Percentiles rank a stretch among this genome's conserved stretches.
These are phyloP conservation scores for Halophytophthora polymorphica DNA, from an alignment of 352 stramenopile species.

Conservation along the genomic window DNA sequence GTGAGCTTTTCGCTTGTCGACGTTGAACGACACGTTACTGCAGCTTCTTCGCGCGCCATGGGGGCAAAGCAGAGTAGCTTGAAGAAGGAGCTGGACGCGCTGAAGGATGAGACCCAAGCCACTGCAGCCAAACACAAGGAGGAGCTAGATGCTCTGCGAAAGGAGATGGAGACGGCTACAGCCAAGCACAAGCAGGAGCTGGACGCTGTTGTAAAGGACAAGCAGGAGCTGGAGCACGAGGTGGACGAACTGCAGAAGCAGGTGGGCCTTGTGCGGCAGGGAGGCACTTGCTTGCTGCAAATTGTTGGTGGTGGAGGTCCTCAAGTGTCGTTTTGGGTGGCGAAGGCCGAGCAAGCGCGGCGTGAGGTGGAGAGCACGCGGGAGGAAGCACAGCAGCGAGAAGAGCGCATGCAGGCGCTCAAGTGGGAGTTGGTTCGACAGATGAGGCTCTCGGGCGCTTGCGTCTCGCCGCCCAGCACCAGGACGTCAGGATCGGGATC, in stretches of 20 bases:
- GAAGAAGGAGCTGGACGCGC: constrained; percentile 56
- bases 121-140: constrained; percentile 31
- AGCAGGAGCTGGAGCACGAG: constrained; percentile 56
- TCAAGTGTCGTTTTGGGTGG: not conserved
- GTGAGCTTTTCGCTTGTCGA: not conserved
- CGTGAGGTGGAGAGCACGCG: constrained; percentile 47
- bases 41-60: constrained; percentile 24
- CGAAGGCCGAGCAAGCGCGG: constrained; percentile 46
- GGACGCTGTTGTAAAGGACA: constrained; percentile 31
- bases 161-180: constrained; percentile 21
- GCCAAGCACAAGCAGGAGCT: constrained; percentile 43
- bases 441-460: constrained; percentile 24
- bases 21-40: not conserved
- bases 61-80: constrained; percentile 50
- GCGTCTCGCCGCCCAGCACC: constrained; percentile 10
- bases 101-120: constrained; percentile 35
- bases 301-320: not conserved
- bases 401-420: constrained; percentile 67
- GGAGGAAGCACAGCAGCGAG: constrained; percentile 30
- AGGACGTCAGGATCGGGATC: constrained; percentile 15
- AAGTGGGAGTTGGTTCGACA: constrained; percentile 76
- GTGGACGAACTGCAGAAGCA: constrained; percentile 50
- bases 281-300: not conserved
- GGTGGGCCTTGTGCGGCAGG: constrained; percentile 14
- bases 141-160: constrained; percentile 41